Evolutionary conservation across 2,329 filamentous ascomycete species (phyloP).

Genomic region (Penicillium sp.): DNA sequence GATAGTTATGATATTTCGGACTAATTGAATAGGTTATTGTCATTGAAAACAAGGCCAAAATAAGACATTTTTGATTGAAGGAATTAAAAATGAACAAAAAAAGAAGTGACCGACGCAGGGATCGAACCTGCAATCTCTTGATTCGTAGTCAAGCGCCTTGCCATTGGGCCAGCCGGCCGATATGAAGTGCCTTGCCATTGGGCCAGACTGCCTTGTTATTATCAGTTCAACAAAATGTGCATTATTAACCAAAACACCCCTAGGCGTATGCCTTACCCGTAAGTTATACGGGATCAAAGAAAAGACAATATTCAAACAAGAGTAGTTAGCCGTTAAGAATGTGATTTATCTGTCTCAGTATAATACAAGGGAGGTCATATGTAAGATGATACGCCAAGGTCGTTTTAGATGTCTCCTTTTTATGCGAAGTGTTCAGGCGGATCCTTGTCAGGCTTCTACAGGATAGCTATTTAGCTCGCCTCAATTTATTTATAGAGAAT

Average conservation of each 20-base stretch:
- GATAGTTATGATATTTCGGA: not conserved
- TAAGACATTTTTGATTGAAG: too few relatives aligned
- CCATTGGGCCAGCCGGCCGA: conserved; percentile 46
- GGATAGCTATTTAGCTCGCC: not conserved
- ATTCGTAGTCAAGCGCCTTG: conserved; percentile 54
- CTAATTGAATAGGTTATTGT: not conserved
- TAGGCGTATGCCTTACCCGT: too few relatives aligned
- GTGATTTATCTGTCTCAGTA: not conserved
- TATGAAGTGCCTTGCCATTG: conserved; percentile 50
- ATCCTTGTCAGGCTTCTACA: not conserved
- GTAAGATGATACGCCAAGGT: not conserved
- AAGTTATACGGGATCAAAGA: too few relatives aligned
- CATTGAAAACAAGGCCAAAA: not conserved
- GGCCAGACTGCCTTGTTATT: conserved; percentile 34
- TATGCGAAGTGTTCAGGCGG: not conserved
- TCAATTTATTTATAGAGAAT: not conserved
- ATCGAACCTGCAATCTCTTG: conserved; percentile 53
- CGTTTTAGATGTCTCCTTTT: not conserved
- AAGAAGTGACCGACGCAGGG: conserved; percentile 39
- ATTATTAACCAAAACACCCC: not conserved
- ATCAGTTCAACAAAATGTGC: too few relatives aligned
- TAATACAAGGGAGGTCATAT: not conserved
- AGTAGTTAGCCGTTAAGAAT: not conserved
- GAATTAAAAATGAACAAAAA: not conserved
- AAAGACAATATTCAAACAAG: too few relatives aligned